Conservation (phyloP, 495 filamentous ascomycete species). For the Penicillium riverlandense region DNA sequence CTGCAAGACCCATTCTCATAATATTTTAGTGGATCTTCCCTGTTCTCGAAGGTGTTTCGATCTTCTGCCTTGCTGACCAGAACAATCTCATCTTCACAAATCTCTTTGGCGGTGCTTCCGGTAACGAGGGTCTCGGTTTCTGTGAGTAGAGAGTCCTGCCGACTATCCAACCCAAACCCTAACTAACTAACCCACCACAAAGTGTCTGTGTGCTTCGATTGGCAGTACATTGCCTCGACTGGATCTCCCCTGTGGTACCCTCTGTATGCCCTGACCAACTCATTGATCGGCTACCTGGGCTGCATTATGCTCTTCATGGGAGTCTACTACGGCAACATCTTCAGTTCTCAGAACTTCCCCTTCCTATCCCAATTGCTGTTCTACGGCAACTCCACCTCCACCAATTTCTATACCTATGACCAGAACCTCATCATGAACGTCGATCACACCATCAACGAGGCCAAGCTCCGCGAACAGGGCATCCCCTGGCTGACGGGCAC, state of each 20-base stretch:
- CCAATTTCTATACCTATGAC: constrained; percentile 8
- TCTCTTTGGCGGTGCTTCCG: constrained; percentile 43
- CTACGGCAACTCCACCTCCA: constrained; percentile 13
- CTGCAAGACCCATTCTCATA: no score
- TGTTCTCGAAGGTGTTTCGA: constrained; percentile 38
- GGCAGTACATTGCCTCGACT: constrained; percentile 36
- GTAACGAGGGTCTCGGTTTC: constrained; percentile 39
- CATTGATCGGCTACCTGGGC: constrained; percentile 32
- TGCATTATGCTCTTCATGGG: constrained; percentile 32
- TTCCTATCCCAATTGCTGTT: constrained; percentile 37
- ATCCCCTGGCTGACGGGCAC: constrained; percentile 32
- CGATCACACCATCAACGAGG: constrained; percentile 22
- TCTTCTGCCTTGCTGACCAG: constrained; percentile 39
- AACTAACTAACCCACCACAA: no score
- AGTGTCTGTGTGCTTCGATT: constrained; percentile 33
- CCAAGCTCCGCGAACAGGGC: constrained; percentile 18
- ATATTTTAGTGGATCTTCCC: constrained; percentile 21
- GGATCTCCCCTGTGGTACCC: constrained; percentile 24
- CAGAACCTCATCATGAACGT: constrained; percentile 22
- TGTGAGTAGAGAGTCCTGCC: not conserved
- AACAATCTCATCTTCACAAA: constrained; percentile 37
- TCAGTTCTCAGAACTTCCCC: constrained; percentile 38
- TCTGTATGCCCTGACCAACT: constrained; percentile 27
- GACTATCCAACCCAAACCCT: no score
- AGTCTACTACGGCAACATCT: constrained; percentile 40